phyloP scores from a whole-genome alignment of 2,329 filamentous ascomycete species.

The Orbilia blumenaviensis region DNA sequence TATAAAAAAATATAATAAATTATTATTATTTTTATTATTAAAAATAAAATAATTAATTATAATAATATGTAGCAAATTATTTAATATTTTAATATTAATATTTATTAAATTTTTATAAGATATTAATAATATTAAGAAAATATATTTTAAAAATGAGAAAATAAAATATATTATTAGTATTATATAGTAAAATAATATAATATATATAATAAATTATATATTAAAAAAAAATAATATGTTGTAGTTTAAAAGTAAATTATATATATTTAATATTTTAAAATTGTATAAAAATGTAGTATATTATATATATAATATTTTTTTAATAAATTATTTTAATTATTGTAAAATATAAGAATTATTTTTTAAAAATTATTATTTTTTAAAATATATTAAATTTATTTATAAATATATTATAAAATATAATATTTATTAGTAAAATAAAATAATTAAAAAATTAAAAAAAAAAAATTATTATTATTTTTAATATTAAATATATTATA shows the following conservation, averaged over 20 bases:
- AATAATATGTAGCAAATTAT: not conserved
- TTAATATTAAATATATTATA: not conserved
- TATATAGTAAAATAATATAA: not conserved
- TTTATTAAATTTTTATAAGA: not conserved
- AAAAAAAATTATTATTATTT: not conserved
- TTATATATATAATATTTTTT: not conserved
- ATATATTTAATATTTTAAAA: not conserved
- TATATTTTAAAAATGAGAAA: not conserved
- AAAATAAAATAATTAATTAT: constrained; percentile 11
- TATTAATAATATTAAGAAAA: not conserved
- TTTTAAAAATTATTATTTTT: not conserved
- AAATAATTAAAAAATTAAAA: not conserved
- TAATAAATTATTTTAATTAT: not conserved
- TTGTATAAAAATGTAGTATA: not conserved
- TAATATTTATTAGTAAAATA: not conserved
- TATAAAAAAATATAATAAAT: not conserved
- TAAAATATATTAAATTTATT: not conserved
- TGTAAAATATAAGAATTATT: not conserved
- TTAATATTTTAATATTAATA: not conserved
- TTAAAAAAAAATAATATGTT: not conserved
- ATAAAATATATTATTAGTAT: not conserved
- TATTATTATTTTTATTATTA: not conserved
- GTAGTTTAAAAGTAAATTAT: not conserved
- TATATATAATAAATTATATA: not conserved
- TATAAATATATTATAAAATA: not conserved